Base-by-base conservation (phyloP, 768 basidiomycete species). In the Vararia minispora region DNA sequence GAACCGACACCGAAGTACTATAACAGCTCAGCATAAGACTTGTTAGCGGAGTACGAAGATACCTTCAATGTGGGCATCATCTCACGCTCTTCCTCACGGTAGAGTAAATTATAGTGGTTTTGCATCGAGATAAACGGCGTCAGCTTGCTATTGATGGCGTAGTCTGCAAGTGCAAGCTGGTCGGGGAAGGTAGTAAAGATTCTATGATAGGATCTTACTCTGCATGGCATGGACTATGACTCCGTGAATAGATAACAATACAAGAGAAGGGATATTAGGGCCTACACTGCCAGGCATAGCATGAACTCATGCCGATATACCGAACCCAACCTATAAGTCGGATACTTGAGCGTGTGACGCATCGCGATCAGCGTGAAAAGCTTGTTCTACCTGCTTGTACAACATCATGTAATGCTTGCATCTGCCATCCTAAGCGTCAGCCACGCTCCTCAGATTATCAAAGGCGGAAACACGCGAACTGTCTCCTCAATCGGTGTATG, bases 61-160 rank as follows among this genome's bases (percentile, higher is more conserved):
- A 22, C 27, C 27, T 53, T 40, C 5, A 51, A 41, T 5, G 43
- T 43, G 0, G 64, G 63, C 34, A 63, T 63, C 54, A 57, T 55
- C 41, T 55, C 54, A 20, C 56, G 52, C 40, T 57, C 62, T 42
- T 66, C 64, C 48, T 66, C 64, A 29, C 63, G 51, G 40, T 66
- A 66, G 21, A 59, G 41, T 6, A 60, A 56, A 21, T 45, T 55
- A 39, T 66, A 58, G 48, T 72, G 68, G 53, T 77, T 72, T 54
- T 78, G 74, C 75, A 79, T 76, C 11, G 69, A 68, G 57, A 76
- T 69, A 56, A 78, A 77, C 3, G 67, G 69, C 6, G 70, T 72
- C 24, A 60, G 50, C 14, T 54, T 55, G 49, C 66, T 56, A 10
- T 53, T 43, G 41, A 66, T 56, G 0, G 65, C 65, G 44, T 68